Evolutionary conservation across 1,139 yeast genomes (phyloP).

Genomic region (Yamadazyma siamensis): DNA sequence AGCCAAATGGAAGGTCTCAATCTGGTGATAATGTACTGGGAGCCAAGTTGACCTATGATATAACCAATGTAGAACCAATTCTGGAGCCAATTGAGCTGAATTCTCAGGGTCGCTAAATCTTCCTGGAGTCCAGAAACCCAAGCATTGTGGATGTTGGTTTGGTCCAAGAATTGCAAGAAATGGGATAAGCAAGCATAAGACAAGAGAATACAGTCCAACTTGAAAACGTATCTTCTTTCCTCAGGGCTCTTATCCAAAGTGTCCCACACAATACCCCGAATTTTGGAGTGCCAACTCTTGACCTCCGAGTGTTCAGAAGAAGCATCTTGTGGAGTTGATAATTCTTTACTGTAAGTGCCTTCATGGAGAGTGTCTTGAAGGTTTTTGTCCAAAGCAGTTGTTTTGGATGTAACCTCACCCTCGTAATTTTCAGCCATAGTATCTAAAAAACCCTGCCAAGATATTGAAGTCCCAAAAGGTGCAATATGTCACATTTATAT

Average conservation of each 20-base stretch:
- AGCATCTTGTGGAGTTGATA: no score
- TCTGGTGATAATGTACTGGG: slow-evolving; percentile 11
- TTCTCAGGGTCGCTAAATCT: slow-evolving; percentile 44
- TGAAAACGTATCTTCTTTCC: slow-evolving; percentile 20
- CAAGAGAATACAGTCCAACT: slow-evolving; percentile 35
- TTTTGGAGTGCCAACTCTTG: slow-evolving; percentile 1
- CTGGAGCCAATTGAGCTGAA: slow-evolving; percentile 52
- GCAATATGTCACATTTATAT: no score
- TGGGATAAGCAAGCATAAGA: slow-evolving; percentile 32
- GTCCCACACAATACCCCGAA: slow-evolving; percentile 37
- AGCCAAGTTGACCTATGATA: slow-evolving; percentile 18
- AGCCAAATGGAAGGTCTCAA: slow-evolving; percentile 16
- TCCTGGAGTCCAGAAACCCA: slow-evolving; percentile 51
- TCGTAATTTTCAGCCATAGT: no score
- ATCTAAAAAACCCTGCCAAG: no score
- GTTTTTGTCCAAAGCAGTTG: no score
- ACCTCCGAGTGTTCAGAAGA: no score
- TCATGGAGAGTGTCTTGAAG: no score
- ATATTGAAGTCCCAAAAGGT: no score
- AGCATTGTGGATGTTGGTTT: slow-evolving; percentile 31
- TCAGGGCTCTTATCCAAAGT: slow-evolving; percentile 43
- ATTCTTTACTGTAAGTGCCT: no score
- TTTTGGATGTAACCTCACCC: no score
- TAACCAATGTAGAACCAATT: slow-evolving; percentile 44
- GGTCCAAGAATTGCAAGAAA: slow-evolving; percentile 45